Evolutionary conservation across 148 eudicot genomes (phyloP).

Genomic region (Polygonum maritimum): DNA sequence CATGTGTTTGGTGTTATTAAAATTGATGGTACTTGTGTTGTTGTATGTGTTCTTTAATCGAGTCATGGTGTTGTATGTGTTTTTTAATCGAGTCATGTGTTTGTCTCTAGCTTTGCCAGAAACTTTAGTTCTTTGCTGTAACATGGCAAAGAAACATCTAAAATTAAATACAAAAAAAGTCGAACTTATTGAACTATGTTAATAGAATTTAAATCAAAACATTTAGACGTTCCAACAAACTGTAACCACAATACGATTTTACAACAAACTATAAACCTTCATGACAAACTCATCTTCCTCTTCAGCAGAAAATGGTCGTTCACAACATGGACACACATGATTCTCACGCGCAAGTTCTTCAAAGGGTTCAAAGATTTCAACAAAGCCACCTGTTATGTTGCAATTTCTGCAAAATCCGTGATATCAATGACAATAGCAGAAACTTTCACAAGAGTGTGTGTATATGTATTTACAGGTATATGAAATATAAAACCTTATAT

Average conservation of each 20-base stretch:
- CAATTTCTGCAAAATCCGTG: slow-evolving; percentile 34
- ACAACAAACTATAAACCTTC: slow-evolving; percentile 38
- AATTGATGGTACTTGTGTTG: too few relatives aligned
- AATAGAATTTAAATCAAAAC: background rate
- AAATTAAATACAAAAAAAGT: background rate
- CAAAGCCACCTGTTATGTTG: slow-evolving; percentile 52
- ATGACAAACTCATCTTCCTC: slow-evolving; percentile 82
- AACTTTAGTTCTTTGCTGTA: slow-evolving; percentile 64
- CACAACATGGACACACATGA: slow-evolving; percentile 84
- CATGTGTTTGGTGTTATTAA: too few relatives aligned
- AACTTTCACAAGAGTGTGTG: background rate
- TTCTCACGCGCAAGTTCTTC: slow-evolving; percentile 60
- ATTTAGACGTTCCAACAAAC: background rate
- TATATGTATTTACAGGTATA: background rate
- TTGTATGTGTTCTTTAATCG: too few relatives aligned
- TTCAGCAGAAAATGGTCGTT: slow-evolving; percentile 80
- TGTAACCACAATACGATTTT: background rate
- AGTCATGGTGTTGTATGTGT: too few relatives aligned
- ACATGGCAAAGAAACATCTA: background rate
- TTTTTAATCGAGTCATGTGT: too few relatives aligned
- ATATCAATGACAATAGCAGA: background rate
- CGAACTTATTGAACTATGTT: background rate
- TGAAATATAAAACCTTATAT: slow-evolving; percentile 47
- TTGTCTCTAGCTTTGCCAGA: slow-evolving; percentile 29
- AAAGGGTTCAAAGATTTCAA: slow-evolving; percentile 57